Evolutionary conservation across 2,329 filamentous ascomycete species (phyloP), one percentile per base, ranked within the genome.

Genomic region (Neobulgaria alba): DNA sequence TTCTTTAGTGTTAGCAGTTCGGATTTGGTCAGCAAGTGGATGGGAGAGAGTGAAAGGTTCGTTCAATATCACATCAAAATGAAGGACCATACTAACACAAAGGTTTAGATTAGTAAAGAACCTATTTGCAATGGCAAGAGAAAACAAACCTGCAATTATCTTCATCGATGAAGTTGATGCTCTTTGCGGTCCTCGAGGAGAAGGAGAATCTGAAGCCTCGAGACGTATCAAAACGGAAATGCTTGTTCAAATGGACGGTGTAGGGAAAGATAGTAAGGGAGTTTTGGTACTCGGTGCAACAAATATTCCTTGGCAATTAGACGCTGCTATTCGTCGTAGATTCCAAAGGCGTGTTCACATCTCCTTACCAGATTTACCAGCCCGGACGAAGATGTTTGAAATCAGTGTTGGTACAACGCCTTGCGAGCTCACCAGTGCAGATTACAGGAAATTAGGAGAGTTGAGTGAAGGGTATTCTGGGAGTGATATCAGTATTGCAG

Each of bases 131-230:
- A 95, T 98, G 85, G 92, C 92, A 1, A 82, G 93, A 62, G 92
- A 98, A 62, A 96, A 95, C 65, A 95, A 92, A 57, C 92, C 92
- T 1, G 92, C 89, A 1, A 95, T 98, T 60, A 95, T 96, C 63
- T 96, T 96, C 67, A 95, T 96, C 58, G 90, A 96, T 62, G 90
- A 96, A 65, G 88, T 96, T 49, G 92, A 98, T 62, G 92, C 92
- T 4, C 79, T 98, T 2, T 96, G 92, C 60, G 92, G 92, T 0
- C 89, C 90, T 7, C 79, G 92, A 54, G 78, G 77, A 49, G 92
- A 98, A 72, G 92, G 92, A 61, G 93, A 98, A 68, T 95, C 89
- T 1, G 92, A 98, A 70, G 92, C 93, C 1, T 95, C 89, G 38
- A 78, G 92, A 46, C 84, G 92, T 61, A 98, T 98, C 72, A 98